A percentile compares a stretch with the other conserved stretches of the same genome.
Conservation (phyloP, 139 green algal genomes). For the Diplosphaera chodatii region DNA sequence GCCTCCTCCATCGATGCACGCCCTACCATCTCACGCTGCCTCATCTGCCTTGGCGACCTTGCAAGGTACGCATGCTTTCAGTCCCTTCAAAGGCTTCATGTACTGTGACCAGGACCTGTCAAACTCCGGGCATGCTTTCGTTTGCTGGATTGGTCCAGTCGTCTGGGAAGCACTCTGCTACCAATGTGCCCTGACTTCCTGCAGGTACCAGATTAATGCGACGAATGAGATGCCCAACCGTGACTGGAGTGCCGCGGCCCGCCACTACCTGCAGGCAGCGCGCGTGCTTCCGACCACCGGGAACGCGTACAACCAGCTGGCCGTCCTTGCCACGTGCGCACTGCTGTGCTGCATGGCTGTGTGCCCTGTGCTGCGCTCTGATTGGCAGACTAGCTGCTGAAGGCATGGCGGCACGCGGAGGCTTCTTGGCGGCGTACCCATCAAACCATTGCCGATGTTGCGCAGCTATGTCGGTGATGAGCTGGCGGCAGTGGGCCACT, state of each 20-base stretch:
- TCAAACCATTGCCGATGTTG: not conserved
- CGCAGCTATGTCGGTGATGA: conserved; percentile 32
- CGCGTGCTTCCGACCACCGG: conserved; percentile 41
- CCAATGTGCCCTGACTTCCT: too few species aligned
- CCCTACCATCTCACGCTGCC: conserved; percentile 43
- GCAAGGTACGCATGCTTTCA: conserved; percentile 9
- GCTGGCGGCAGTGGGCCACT: conserved; percentile 56
- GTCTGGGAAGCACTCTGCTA: too few species aligned
- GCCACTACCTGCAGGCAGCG: conserved; percentile 44
- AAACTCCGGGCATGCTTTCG: too few species aligned
- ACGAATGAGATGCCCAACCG: not conserved
- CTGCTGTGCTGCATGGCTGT: too few species aligned
- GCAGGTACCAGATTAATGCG: conserved; percentile 21
- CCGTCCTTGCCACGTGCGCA: conserved; percentile 54
- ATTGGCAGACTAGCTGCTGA: too few species aligned
- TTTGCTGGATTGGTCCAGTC: too few species aligned
- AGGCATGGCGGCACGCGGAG: too few species aligned
- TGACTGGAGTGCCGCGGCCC: conserved; percentile 14
- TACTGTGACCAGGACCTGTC: too few species aligned
- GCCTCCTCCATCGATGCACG: conserved; percentile 4
- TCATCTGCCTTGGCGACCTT: conserved; percentile 68
- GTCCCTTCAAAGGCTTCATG: too few species aligned
- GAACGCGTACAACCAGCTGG: conserved; percentile 80
- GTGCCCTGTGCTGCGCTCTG: too few species aligned
- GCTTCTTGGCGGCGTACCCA: too few species aligned